Conservation (phyloP, 2,329 filamentous ascomycete species). For the Cryphonectria japonica region DNA sequence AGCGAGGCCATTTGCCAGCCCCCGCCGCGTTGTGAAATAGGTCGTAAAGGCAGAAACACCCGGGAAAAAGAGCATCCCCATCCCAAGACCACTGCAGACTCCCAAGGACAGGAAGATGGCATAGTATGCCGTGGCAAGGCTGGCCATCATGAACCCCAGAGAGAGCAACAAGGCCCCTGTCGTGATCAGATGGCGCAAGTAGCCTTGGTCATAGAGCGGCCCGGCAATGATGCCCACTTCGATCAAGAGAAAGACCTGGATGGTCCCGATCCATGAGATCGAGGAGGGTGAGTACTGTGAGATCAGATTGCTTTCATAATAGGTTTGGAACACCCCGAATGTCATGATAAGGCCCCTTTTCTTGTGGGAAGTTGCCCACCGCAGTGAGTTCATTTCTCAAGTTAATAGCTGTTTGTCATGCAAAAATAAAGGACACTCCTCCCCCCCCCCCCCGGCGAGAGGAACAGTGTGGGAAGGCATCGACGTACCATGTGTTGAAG, state of each 20-base stretch:
- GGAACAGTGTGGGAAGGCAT: neutral
- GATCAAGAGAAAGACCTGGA: slow-evolving; percentile 52
- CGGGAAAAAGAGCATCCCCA: slow-evolving; percentile 46
- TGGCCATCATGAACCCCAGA: slow-evolving; percentile 51
- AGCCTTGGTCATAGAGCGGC: slow-evolving; percentile 52
- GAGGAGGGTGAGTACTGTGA: slow-evolving; percentile 36
- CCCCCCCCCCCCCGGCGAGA: no score
- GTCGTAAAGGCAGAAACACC: slow-evolving; percentile 39
- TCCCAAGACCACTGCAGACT: slow-evolving; percentile 50
- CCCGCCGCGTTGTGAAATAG: slow-evolving; percentile 39
- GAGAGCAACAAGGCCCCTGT: slow-evolving; percentile 47
- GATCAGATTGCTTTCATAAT: slow-evolving; percentile 51
- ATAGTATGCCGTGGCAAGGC: slow-evolving; percentile 44
- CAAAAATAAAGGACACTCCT: no score
- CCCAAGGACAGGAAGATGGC: slow-evolving; percentile 51
- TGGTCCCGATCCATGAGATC: slow-evolving; percentile 52
- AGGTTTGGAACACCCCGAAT: slow-evolving; percentile 60
- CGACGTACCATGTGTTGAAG: slow-evolving; percentile 55
- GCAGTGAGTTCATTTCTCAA: no score
- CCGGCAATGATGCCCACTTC: slow-evolving; percentile 48
- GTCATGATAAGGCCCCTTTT: slow-evolving; percentile 40
- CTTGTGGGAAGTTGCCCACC: no score
- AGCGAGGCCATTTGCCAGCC: slow-evolving; percentile 41
- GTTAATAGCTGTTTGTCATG: no score
- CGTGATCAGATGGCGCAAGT: slow-evolving; percentile 45